A percentile compares a stretch with the other conserved stretches of the same genome.
Conservation (phyloP, 139 green algal genomes). For the Tetradesmus obliquus region DNA sequence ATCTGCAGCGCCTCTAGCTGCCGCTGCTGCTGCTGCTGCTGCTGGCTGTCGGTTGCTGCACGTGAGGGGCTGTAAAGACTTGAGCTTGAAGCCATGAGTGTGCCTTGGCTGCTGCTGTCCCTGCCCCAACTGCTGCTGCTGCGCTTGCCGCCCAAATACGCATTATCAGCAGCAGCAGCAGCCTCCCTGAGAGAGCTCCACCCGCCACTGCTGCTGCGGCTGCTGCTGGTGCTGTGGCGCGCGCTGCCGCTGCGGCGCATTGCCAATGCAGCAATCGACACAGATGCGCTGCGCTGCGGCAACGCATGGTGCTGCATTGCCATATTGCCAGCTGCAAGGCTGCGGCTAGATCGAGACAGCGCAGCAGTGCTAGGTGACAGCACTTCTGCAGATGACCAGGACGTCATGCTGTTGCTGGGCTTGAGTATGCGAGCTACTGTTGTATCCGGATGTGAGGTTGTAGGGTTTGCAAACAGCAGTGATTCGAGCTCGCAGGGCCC, state of each 20-base stretch:
- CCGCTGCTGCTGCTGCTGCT: not conserved
- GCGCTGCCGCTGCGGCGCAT: not conserved
- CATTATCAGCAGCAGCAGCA: not conserved
- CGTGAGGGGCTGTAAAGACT: not conserved
- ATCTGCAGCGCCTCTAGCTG: not conserved
- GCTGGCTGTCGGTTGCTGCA: not conserved
- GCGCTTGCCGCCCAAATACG: not conserved
- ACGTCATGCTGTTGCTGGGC: not conserved
- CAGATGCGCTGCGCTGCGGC: not conserved
- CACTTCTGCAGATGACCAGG: not conserved
- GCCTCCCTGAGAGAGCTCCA: not conserved
- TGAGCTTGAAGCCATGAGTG: not conserved
- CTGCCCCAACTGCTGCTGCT: conserved; percentile 19
- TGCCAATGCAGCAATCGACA: conserved; percentile 6
- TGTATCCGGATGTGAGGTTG: conserved; percentile 27
- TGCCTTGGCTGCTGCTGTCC: conserved; percentile 5
- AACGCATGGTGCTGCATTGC: not conserved
- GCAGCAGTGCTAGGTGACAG: not conserved
- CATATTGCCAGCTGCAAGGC: not conserved
- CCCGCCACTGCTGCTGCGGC: not conserved
- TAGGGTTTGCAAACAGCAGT: conserved; percentile 31
- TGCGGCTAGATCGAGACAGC: not conserved
- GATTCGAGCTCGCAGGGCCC: conserved; percentile 31
- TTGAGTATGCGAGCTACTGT: conserved; percentile 17
- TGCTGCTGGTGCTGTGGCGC: not conserved